Evolutionary conservation across 2,329 filamentous ascomycete species (phyloP), one percentile per base, ranked within the genome.

Genomic region (Cladophialophora yegresii): DNA sequence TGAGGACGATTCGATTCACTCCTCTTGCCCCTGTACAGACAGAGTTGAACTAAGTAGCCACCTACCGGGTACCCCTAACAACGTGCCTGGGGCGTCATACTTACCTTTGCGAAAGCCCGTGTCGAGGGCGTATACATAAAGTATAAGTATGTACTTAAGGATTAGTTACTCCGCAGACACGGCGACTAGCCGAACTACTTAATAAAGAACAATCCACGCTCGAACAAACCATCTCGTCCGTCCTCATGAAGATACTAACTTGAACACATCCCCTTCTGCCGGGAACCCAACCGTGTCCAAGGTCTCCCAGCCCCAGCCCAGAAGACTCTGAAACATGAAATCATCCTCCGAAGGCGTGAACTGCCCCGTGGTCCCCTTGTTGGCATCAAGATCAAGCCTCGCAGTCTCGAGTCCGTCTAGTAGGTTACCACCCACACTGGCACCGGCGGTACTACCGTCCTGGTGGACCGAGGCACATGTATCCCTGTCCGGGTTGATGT

Each of bases 261-360:
- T 55, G 45, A 63, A 67, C 16, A 63, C 20, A 16, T 68, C 61
- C 8, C 51, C 54, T 5, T 66, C 63, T 3, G 40, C 63, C 3
- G 61, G 61, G 36, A 68, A 66, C 10, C 69, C 69, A 26, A 69
- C 63, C 16, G 67, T 69, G 63, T 71, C 69, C 13, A 71, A 62
- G 33, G 49, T 67, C 61, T 68, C 69, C 69, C 69, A 70, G 1
- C 67, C 69, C 66, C 64, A 68, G 20, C 65, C 65, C 49, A 69
- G 63, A 20, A 68, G 51, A 43, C 68, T 66, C 22, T 69, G 65
- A n/a, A 69, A 67, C 45, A 62, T 63, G 28, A 61, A 64, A 61
- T 71, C 69, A 40, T 66, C 63, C 36, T 64, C 61, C 4, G 61
- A 62, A 4, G 65, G 65, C 8, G 65, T 63, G 51, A 69, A 69